Percentiles rank a stretch among this genome's conserved stretches.
phyloP scores from a whole-genome alignment of 169 alveolate species.

The Plasmodium knowlesi region DNA sequence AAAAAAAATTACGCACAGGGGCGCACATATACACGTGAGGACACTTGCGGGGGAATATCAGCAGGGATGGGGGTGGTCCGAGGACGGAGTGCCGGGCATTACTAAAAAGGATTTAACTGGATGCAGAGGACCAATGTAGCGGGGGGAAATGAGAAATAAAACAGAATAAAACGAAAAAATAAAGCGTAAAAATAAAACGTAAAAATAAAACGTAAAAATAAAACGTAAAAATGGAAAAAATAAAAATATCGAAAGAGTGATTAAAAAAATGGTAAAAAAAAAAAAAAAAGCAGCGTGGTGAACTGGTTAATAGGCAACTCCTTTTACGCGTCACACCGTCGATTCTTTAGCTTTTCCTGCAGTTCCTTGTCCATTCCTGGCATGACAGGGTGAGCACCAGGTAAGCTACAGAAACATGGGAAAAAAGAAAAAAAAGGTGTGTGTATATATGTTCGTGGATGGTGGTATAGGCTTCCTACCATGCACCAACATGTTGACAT shows the following conservation, averaged over 20 bases:
- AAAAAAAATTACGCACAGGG: not conserved
- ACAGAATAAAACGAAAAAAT: not conserved
- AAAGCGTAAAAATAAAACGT: not conserved
- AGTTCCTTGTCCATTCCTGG: constrained; percentile 44
- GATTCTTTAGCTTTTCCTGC: constrained; percentile 35
- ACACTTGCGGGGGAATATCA: not conserved
- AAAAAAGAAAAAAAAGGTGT: constrained; percentile 18
- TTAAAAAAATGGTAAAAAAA: not conserved
- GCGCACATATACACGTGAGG: not conserved
- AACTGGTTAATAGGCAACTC: too few species aligned
- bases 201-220: not conserved
- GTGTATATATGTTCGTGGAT: not conserved
- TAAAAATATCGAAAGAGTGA: not conserved
- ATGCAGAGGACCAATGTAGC: not conserved
- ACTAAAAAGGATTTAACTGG: not conserved
- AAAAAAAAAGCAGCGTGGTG: not conserved
- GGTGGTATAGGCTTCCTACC: not conserved
- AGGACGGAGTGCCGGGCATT: not conserved
- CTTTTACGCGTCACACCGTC: not conserved
- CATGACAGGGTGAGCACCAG: constrained; percentile 33
- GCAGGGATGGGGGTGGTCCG: not conserved
- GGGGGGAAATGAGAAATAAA: not conserved
- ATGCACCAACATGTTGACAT: not conserved
- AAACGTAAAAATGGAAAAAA: not conserved
- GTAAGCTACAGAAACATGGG: not conserved